Base-by-base conservation (phyloP, 345 rosid genomes). In the Ailanthus altissimus region DNA sequence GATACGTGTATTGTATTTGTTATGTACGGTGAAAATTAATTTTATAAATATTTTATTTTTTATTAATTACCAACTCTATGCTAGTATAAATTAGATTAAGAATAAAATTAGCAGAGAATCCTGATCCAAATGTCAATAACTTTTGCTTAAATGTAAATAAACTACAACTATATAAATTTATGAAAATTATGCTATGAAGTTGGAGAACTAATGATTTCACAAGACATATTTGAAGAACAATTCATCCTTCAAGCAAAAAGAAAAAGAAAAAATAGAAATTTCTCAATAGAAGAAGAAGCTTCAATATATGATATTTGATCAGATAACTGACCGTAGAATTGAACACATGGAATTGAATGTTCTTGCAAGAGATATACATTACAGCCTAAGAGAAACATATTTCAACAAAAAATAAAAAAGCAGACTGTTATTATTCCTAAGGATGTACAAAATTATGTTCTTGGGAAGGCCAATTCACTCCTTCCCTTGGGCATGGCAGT, bases 401-500 rank as follows among this genome's bases (percentile, higher is more conserved):
- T 67, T 65, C 68, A 67, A 15, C 15, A 75, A 47, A 53, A 32
- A 28, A n/a, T n/a, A n/a, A n/a, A n/a, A n/a, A n/a, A n/a, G n/a
- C 40, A 60, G 14, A n/a, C n/a, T n/a, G 11, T 25, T 28, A 51
- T 2, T 69, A 32, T 38, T 71, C 70, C 49, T 74, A 85, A 74
- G 88, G 75, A 42, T 64, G 49, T 73, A 75, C 82, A 83, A 84
- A 77, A 61, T 78, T 78, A 70, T 66, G 89, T 67, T 86, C 79
- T 70, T 88, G 93, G 59, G 85, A 72, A 70, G 97, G 94, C 91
- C 92, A 90, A 65, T 56, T 72, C 45, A 86, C 81, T 77, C 88
- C 85, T 85, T 94, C 97, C 82, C 98, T 89, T 15, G 78, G 77
- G 78, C 97, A 91, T 61, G 97, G 93, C 18, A 92, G 84, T 61